Evolutionary conservation across 257 asterid species (phyloP), one percentile per base, ranked within the genome.

Genomic region (Ehretia macrophylla): DNA sequence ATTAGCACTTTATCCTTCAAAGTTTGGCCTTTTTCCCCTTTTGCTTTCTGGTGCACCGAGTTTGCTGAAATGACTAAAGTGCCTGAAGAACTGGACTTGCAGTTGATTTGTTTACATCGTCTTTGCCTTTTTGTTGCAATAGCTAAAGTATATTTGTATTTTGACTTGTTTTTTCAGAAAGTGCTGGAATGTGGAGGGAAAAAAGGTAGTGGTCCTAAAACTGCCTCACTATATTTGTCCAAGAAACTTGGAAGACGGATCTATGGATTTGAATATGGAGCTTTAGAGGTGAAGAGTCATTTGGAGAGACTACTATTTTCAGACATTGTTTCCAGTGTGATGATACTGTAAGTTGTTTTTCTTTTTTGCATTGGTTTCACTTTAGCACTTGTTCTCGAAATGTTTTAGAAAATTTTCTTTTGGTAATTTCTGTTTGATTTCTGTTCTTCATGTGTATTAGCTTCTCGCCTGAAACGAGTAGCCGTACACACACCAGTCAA

Each of bases 151-250:
- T 23, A 51, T 18, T n/a, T 10, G 47, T 42, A 14, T 18, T 18
- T 32, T 51, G 58, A 32, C 60, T 51, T 4, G 47, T 42, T 56
- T 73, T 17, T 69, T 59, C 90, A 93, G 97, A 80, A 83, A 75
- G 76, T 82, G 60, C 64, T 93, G 59, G 99, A 93, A 59, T 80
- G 85, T 66, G 99, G 99, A 68, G 94, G 75, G 57, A 90, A 78
- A 72, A 93, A 69, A 72, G 79, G 56, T 53, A 74, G 71, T 40
- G 86, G 96, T 51, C 54, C 42, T 64, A 93, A 80, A 77, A 86
- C 80, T 47, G 97, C 99, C 19, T 78, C 95, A 0, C 64, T 93
- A 44, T 86, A 77, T 77, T 72, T 93, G 77, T 86, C 94, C 22
- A 74, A 64, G 68, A 79, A 69, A 61, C 95, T 93, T 17, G 72